These are phyloP conservation scores for Vanderwaltozyma yarrowii DNA, from an alignment of 805 yeast genomes.

Conservation along the genomic window DNA sequence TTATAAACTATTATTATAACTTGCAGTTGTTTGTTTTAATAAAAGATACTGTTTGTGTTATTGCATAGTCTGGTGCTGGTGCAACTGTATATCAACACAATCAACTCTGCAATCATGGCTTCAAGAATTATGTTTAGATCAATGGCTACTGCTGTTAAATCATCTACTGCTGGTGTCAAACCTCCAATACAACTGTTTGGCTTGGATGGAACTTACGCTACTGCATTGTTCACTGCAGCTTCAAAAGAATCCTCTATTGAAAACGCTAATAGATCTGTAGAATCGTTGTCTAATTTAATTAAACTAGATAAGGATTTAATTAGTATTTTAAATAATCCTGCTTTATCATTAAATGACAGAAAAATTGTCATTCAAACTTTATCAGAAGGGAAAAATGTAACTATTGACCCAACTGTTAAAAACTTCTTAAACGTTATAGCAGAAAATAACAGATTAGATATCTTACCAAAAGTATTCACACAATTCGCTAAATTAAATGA, in stretches of 20 bases:
- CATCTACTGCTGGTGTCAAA: slow-evolving; percentile 40
- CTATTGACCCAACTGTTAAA: slow-evolving; percentile 52
- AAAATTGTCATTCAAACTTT: slow-evolving; percentile 54
- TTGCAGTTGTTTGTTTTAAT: no score
- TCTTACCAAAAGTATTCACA: slow-evolving; percentile 52
- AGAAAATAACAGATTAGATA: slow-evolving; percentile 83
- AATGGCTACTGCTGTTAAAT: no score
- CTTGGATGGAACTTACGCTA: slow-evolving; percentile 93
- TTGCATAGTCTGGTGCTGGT: slow-evolving; percentile 59
- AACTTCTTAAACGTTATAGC: slow-evolving; percentile 81
- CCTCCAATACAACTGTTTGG: slow-evolving; percentile 94
- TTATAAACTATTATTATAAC: no score
- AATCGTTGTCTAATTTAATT: slow-evolving; percentile 42
- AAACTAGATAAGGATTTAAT: slow-evolving; percentile 53
- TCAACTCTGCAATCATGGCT: slow-evolving; percentile 57
- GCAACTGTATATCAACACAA: no score
- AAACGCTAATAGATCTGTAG: slow-evolving; percentile 56
- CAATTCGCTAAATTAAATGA: slow-evolving; percentile 73
- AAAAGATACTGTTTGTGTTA: no score
- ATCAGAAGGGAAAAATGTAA: slow-evolving; percentile 8
- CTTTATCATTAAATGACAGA: slow-evolving; percentile 70
- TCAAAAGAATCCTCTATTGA: slow-evolving; percentile 71
- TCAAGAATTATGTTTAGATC: slow-evolving; percentile 13
- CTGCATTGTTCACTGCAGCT: slow-evolving; percentile 88
- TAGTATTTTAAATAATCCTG: slow-evolving; percentile 67